Percentiles rank a stretch among this genome's conserved stretches.
Conservation (phyloP, 2,329 filamentous ascomycete genomes). For the Xylariaceae sp. region DNA sequence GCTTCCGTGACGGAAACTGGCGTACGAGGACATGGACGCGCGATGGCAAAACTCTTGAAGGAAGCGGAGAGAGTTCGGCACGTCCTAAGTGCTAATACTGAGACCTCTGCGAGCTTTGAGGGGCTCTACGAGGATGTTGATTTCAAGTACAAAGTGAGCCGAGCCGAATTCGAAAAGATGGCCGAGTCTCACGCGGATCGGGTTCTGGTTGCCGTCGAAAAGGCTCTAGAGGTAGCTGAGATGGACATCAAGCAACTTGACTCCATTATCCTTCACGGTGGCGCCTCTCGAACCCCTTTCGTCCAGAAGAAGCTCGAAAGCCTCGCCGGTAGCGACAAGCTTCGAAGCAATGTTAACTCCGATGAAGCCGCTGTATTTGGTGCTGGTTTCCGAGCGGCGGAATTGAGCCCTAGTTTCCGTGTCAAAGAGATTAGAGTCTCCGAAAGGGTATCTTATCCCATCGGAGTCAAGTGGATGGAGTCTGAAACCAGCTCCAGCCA, state of each 20-base stretch:
- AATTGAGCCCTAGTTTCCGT: conserved; percentile 90
- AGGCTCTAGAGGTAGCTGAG: conserved; percentile 71
- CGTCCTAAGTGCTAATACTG: conserved; percentile 87
- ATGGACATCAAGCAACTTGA: conserved; percentile 74
- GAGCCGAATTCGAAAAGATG: conserved; percentile 78
- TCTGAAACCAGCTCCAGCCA: conserved; percentile 68
- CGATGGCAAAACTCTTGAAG: conserved; percentile 87
- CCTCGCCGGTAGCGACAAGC: conserved; percentile 70
- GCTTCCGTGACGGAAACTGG: conserved; percentile 58
- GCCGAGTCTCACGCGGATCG: conserved; percentile 65
- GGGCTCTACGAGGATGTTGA: conserved; percentile 88
- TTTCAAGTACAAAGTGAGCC: conserved; percentile 85
- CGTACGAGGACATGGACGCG: conserved; percentile 74
- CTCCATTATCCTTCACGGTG: conserved; percentile 90
- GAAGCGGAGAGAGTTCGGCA: conserved; percentile 85
- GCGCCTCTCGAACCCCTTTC: conserved; percentile 86
- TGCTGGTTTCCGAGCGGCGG: conserved; percentile 88
- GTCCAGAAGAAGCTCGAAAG: conserved; percentile 86
- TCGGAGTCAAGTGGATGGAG: conserved; percentile 71
- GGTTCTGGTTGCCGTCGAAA: conserved; percentile 66
- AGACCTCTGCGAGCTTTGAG: conserved; percentile 79
- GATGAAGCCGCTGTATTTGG: conserved; percentile 97
- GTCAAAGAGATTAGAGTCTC: conserved; percentile 91
- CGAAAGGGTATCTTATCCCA: conserved; percentile 73
- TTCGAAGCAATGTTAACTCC: conserved; percentile 92